phyloP scores from a whole-genome alignment of 2,329 filamentous ascomycete genomes.

The Stagonosporopsis chrysanthemi region DNA sequence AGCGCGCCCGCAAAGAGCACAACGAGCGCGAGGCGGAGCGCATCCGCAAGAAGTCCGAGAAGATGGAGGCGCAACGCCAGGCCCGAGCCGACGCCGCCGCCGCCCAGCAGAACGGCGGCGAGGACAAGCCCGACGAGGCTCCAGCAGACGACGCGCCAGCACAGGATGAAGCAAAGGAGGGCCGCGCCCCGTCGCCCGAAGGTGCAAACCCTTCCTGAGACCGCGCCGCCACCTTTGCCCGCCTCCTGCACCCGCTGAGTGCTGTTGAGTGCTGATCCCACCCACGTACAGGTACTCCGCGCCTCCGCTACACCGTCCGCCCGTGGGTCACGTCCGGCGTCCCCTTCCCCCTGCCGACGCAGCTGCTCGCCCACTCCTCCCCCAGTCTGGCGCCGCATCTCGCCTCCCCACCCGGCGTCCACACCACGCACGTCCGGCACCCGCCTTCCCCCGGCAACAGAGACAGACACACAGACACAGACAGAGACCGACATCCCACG shows the following conservation, averaged over 20 bases:
- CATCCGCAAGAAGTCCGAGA: conserved; percentile 55
- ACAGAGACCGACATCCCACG: too few relatives aligned
- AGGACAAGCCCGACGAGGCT: conserved; percentile 35
- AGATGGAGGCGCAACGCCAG: conserved; percentile 45
- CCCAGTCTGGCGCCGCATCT: conserved; percentile 5
- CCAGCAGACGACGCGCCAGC: conserved; percentile 26
- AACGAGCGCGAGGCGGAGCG: conserved; percentile 62
- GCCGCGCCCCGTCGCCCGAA: conserved; percentile 39
- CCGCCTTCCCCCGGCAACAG: neutral
- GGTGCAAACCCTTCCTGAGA: conserved; percentile 45
- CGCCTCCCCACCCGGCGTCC: neutral
- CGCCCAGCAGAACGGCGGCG: conserved; percentile 29
- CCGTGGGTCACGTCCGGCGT: conserved; percentile 42
- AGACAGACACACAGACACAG: neutral
- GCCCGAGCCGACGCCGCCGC: conserved; percentile 41
- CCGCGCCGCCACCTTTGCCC: conserved; percentile 16
- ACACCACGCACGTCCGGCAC: neutral
- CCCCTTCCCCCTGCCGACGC: conserved; percentile 24
- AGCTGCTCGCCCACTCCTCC: conserved; percentile 21
- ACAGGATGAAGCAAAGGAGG: conserved; percentile 41
- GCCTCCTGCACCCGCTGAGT: conserved; percentile 11
- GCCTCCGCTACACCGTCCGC: conserved; percentile 31
- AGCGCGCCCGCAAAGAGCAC: conserved; percentile 80
- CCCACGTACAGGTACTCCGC: conserved; percentile 28
- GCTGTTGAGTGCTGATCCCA: conserved; percentile 26